Conservation (phyloP, 1,284 basidiomycete genomes). For the Agaricales sp. region DNA sequence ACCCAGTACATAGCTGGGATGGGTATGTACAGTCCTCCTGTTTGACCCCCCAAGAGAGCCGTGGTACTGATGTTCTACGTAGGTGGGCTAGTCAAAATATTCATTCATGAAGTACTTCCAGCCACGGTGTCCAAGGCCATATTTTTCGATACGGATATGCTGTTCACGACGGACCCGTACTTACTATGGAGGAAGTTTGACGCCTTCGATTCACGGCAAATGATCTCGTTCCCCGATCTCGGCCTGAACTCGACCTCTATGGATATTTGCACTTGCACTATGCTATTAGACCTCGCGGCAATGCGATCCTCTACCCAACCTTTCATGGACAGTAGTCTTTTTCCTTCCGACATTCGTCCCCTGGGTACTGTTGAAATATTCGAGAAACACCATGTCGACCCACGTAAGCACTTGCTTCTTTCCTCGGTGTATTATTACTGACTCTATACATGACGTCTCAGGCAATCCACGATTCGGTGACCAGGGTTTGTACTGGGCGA, state of each 20-base stretch:
- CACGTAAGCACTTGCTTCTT: background rate
- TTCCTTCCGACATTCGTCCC: background rate
- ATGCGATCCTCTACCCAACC: background rate
- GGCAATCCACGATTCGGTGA: background rate
- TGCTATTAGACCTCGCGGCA: background rate
- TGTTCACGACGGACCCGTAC: constrained; percentile 9
- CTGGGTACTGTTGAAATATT: background rate
- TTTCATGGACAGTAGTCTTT: background rate
- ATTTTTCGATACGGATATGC: constrained; percentile 10
- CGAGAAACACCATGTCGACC: background rate
- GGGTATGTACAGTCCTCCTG: background rate
- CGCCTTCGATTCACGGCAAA: background rate
- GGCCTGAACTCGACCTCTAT: background rate
- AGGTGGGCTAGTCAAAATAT: constrained; percentile 8
- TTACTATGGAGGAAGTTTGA: constrained; percentile 10
- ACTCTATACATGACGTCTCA: no score
- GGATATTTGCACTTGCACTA: background rate
- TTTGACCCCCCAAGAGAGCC: no score
- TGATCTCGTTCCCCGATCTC: background rate
- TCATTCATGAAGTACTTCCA: constrained; percentile 8
- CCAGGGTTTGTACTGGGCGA: background rate
- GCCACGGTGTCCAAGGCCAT: constrained; percentile 7
- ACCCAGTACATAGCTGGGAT: background rate
- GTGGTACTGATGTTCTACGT: no score
- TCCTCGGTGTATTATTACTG: background rate